phyloP scores from a whole-genome alignment of 768 basidiomycete genomes.

The Candolleomyces eurysporus region DNA sequence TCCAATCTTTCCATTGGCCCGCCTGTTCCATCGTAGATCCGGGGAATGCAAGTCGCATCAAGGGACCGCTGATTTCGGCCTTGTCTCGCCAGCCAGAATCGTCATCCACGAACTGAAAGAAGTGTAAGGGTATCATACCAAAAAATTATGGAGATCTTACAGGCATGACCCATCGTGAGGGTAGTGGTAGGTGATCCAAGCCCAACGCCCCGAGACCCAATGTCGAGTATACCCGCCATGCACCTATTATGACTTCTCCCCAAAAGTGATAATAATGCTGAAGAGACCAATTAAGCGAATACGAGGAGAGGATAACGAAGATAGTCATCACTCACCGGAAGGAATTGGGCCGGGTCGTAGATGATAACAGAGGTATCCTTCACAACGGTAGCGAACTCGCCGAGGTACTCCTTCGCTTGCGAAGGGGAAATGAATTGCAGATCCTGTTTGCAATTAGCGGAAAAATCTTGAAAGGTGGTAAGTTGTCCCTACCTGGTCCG shows the following conservation, averaged over 20 bases:
- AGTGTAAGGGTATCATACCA: too few relatives aligned
- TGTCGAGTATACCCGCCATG: slow-evolving; percentile 38
- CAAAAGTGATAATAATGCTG: slow-evolving; percentile 50
- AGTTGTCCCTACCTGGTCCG: slow-evolving; percentile 21
- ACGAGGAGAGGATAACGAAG: neutral
- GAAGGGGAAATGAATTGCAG: slow-evolving; percentile 23
- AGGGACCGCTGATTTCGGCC: slow-evolving; percentile 58
- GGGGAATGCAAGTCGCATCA: slow-evolving; percentile 67
- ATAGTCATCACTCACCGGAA: slow-evolving; percentile 14
- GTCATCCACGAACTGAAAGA: slow-evolving; percentile 12
- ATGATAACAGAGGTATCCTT: slow-evolving; percentile 24
- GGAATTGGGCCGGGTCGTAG: slow-evolving; percentile 27
- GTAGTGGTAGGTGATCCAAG: slow-evolving; percentile 18
- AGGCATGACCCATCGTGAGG: slow-evolving; percentile 32
- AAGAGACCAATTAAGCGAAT: neutral
- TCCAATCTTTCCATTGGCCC: slow-evolving; percentile 63
- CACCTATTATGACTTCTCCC: slow-evolving; percentile 44
- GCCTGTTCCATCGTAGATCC: slow-evolving; percentile 52
- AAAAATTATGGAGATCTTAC: neutral
- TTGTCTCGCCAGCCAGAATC: slow-evolving; percentile 54
- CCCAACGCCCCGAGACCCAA: slow-evolving; percentile 16
- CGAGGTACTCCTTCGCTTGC: slow-evolving; percentile 18
- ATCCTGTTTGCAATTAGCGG: neutral
- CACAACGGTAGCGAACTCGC: slow-evolving; percentile 17
- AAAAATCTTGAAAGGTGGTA: too few relatives aligned